phyloP scores from a whole-genome alignment of 2,329 filamentous ascomycete species.

The Claviceps arundinis region DNA sequence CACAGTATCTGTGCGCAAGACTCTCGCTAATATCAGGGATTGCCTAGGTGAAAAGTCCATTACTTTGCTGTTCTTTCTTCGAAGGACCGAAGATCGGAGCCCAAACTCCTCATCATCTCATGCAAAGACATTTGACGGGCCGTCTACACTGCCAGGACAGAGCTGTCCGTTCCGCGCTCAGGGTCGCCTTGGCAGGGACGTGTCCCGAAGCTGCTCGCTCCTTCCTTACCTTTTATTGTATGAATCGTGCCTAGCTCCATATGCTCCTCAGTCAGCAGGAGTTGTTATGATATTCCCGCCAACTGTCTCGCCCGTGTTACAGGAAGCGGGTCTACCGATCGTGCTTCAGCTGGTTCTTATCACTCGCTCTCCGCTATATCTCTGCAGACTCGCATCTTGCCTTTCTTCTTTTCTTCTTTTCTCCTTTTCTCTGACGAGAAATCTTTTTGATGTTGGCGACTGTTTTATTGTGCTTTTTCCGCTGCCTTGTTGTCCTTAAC shows the following conservation, averaged over 20 bases:
- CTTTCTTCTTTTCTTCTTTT: not conserved
- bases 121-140: not conserved
- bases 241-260: too few species aligned
- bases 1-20: too few species aligned
- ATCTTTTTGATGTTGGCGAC: not conserved
- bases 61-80: not conserved
- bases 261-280: not conserved
- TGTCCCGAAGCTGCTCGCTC: not conserved
- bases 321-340: too few species aligned
- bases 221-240: not conserved
- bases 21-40: not conserved
- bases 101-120: not conserved
- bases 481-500: not conserved
- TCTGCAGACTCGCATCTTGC: not conserved
- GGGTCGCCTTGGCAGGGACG: conserved; percentile 1
- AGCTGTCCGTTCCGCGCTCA: not conserved
- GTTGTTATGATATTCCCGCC: not conserved
- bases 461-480: not conserved
- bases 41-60: not conserved
- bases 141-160: conserved; percentile 2
- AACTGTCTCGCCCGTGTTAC: not conserved
- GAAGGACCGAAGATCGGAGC: not conserved
- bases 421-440: not conserved
- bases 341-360: not conserved
- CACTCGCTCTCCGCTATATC: not conserved